Conservation (phyloP, 495 filamentous ascomycete genomes). For the Friedmanniomyces endolithicus region DNA sequence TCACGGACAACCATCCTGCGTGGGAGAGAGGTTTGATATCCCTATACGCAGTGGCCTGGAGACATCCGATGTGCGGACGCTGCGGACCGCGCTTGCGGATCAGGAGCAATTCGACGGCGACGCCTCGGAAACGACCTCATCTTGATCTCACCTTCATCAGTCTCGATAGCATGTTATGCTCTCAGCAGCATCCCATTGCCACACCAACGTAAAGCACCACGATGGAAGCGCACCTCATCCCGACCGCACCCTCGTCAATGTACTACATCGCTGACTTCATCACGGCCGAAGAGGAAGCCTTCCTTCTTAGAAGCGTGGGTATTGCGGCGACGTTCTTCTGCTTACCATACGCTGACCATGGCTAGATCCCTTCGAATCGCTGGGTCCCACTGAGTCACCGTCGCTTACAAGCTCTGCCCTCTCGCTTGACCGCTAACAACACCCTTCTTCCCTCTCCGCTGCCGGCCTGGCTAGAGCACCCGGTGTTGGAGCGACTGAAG, state of each 20-base stretch:
- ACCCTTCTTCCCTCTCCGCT: slow-evolving; percentile 64
- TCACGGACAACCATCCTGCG: no score
- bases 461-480: slow-evolving; percentile 62
- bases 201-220: neutral
- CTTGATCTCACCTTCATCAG: no score
- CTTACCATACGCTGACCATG: neutral
- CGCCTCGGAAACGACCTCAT: no score
- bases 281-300: slow-evolving; percentile 56
- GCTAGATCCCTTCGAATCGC: slow-evolving; percentile 34
- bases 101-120: no score
- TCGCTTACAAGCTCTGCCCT: slow-evolving; percentile 82
- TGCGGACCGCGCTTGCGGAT: no score
- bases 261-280: slow-evolving; percentile 91
- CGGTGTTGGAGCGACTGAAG: slow-evolving; percentile 57
- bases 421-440: slow-evolving; percentile 57
- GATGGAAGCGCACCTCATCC: slow-evolving; percentile 30
- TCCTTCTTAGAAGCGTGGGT: slow-evolving; percentile 49
- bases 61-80: no score
- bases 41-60: no score
- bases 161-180: no score
- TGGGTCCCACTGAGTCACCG: slow-evolving; percentile 81
- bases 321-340: slow-evolving; percentile 8
- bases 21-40: no score
- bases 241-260: slow-evolving; percentile 48
- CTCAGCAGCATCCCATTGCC: no score